Percentiles rank a stretch among this genome's conserved stretches.
phyloP scores from a whole-genome alignment of 23 red algal genomes.

The Gracilariopsis chorda region DNA sequence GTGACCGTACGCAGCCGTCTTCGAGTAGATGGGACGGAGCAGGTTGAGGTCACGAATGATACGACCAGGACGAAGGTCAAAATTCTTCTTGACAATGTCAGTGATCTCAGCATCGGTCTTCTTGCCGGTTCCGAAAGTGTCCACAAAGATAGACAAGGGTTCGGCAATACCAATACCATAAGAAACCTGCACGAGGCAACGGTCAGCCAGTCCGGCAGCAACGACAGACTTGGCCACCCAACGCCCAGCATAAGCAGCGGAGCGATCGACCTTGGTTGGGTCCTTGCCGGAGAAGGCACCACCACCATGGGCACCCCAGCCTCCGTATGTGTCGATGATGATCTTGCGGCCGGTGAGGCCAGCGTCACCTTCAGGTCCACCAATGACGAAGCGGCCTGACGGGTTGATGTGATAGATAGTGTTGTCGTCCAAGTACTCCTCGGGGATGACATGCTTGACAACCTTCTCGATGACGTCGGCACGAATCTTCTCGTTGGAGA shows the following conservation, averaged over 20 bases:
- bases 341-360: constrained; percentile 99
- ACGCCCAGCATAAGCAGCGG: constrained; percentile 92
- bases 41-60: constrained; percentile 96
- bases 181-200: constrained; percentile 92
- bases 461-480: constrained; percentile 95
- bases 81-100: constrained; percentile 97
- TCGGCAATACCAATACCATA: constrained; percentile 99
- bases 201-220: constrained; percentile 84
- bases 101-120: constrained; percentile 89
- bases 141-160: constrained; percentile 95
- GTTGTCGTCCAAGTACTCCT: constrained; percentile 79
- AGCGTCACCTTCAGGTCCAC: constrained; percentile 96
- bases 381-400: constrained; percentile 94
- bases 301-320: constrained; percentile 99
- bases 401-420: constrained; percentile 98
- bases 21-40: constrained; percentile 89
- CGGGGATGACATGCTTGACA: constrained; percentile 94
- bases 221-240: constrained; percentile 99
- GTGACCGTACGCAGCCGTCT: constrained; percentile 98
- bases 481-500: constrained; percentile 91
- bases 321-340: constrained; percentile 99
- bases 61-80: constrained; percentile 96
- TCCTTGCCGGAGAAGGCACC: constrained; percentile 99
- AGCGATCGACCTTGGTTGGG: constrained; percentile 98
- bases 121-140: constrained; percentile 94